These are phyloP conservation scores for Kentomonas sorsogonicus DNA, from an alignment of 208 protist genomes.

Conservation along the genomic window DNA sequence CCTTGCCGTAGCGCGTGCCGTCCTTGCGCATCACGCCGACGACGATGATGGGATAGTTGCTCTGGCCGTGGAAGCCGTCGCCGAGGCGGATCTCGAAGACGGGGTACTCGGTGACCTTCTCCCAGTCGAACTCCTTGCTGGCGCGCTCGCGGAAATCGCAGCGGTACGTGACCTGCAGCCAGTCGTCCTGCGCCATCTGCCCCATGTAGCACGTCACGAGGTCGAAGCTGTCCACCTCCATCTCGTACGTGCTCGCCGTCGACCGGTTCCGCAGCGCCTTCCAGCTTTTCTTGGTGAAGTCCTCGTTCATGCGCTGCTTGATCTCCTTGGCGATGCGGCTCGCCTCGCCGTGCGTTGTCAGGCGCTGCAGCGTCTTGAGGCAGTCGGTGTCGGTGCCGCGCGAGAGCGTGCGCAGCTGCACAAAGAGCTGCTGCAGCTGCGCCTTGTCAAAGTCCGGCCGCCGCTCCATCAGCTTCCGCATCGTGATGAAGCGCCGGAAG, in stretches of 20 bases:
- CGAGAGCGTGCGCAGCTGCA: constrained; percentile 64
- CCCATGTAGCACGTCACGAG: constrained; percentile 88
- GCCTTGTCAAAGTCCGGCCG: constrained; percentile 74
- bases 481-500: constrained; percentile 81
- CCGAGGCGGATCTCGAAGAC: constrained; percentile 86
- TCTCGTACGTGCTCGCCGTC: constrained; percentile 63
- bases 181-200: constrained; percentile 87
- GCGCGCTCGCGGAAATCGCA: constrained; percentile 77
- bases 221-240: constrained; percentile 80
- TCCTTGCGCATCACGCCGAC: constrained; percentile 84
- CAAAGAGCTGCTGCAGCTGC: constrained; percentile 66
- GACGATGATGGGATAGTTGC: constrained; percentile 82
- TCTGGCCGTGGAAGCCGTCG: constrained; percentile 65
- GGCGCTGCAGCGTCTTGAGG: constrained; percentile 62
- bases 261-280: constrained; percentile 70
- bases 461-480: constrained; percentile 81
- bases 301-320: constrained; percentile 64
- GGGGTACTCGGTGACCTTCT: constrained; percentile 73
- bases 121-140: constrained; percentile 55
- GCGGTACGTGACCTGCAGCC: constrained; percentile 85
- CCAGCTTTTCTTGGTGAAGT: constrained; percentile 87
- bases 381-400: constrained; percentile 53
- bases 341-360: constrained; percentile 86
- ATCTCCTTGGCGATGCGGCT: constrained; percentile 81
- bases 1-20: constrained; percentile 86